Evolutionary conservation across 495 filamentous ascomycete species (phyloP).

Genomic region (Massariosphaeria phaeospora): DNA sequence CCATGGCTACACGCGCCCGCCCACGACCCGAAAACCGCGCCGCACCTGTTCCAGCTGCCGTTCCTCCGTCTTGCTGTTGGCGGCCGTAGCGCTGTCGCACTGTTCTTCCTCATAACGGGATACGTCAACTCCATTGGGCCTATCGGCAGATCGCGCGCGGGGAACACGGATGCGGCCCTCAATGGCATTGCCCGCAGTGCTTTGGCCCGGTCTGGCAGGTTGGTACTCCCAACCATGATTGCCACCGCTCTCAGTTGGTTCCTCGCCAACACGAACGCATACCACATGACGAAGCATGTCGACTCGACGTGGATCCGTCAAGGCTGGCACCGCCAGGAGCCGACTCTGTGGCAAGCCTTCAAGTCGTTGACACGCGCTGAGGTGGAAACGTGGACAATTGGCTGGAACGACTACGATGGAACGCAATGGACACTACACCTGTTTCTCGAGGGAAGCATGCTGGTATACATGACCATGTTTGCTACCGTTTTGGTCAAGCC

Average conservation of each 20-base stretch:
- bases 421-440: slow-evolving; percentile 36
- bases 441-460: slow-evolving; percentile 34
- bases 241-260: slow-evolving; percentile 35
- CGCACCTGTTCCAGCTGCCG: slow-evolving; percentile 32
- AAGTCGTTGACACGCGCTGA: slow-evolving; percentile 24
- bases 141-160: slow-evolving; percentile 30
- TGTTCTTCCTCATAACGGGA: slow-evolving; percentile 38
- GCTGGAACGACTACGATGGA: slow-evolving; percentile 35
- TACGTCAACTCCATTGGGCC: slow-evolving; percentile 36
- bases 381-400: slow-evolving; percentile 33
- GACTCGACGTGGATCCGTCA: slow-evolving; percentile 37
- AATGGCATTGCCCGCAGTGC: slow-evolving; percentile 27
- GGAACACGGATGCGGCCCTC: slow-evolving; percentile 33
- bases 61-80: slow-evolving; percentile 34
- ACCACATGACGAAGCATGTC: slow-evolving; percentile 34
- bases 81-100: slow-evolving; percentile 31
- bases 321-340: slow-evolving; percentile 30
- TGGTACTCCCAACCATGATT: slow-evolving; percentile 32
- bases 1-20: slow-evolving; percentile 32
- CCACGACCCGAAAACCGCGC: slow-evolving; percentile 16
- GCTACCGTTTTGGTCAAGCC: slow-evolving; percentile 32
- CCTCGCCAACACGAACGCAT: slow-evolving; percentile 32
- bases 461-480: slow-evolving; percentile 36
- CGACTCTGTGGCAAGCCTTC: slow-evolving; percentile 25
- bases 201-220: slow-evolving; percentile 30